Conservation (phyloP, 2,329 filamentous ascomycete genomes). For the Diaporthe batatas region DNA sequence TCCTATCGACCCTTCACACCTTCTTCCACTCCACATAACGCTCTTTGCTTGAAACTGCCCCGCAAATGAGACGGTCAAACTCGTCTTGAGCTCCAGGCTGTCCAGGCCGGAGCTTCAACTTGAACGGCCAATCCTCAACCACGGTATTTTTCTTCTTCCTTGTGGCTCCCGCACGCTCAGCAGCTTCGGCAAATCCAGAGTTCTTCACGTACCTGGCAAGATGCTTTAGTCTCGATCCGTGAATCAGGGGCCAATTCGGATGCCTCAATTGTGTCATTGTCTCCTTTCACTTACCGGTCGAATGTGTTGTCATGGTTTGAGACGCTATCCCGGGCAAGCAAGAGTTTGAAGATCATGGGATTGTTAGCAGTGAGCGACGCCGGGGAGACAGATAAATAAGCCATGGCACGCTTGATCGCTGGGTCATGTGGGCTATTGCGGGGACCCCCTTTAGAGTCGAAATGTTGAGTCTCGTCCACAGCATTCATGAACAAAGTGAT, state of each 20-base stretch:
- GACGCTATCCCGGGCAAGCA: background rate
- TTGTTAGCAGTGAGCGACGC: too few species aligned
- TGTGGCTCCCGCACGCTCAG: background rate
- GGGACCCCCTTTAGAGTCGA: background rate
- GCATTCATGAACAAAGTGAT: constrained; percentile 25
- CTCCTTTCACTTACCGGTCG: background rate
- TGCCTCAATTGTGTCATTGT: background rate
- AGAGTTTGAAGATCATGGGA: background rate
- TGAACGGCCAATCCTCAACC: constrained; percentile 23
- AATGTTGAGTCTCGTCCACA: background rate
- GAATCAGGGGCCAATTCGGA: background rate
- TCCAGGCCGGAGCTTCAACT: background rate
- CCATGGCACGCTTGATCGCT: background rate
- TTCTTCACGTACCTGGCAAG: background rate
- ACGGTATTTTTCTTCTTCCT: constrained; percentile 7
- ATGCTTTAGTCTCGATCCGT: too few species aligned
- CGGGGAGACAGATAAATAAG: background rate
- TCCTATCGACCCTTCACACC: background rate
- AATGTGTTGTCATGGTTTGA: background rate
- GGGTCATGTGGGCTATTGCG: background rate
- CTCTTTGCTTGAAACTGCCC: background rate
- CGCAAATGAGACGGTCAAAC: background rate
- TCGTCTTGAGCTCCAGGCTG: constrained; percentile 9
- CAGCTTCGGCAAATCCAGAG: background rate
- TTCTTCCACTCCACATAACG: constrained; percentile 19